Base-by-base conservation (phyloP, 2,329 filamentous ascomycete species). In the Xenoacremonium recifei region DNA sequence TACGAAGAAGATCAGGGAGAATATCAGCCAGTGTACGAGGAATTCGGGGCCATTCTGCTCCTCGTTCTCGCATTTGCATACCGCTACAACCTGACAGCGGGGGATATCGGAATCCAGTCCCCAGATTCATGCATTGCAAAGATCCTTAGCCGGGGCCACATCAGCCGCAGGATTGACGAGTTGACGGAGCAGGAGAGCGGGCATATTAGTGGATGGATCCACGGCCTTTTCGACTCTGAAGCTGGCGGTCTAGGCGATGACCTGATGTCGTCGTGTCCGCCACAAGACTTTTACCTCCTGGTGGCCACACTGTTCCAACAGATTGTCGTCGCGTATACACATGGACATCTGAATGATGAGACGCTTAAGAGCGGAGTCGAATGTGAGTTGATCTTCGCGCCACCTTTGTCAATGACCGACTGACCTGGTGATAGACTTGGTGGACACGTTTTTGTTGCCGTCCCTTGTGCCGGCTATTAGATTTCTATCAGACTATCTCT, bases 1-100 rank as follows among this genome's bases (percentile, higher is more conserved):
- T 89, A 91, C 54, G 88, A 92, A 29, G 87, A 90, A 47, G 87
- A 92, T 52, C 87, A 91, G 64, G 83, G 81, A 39, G 89, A 93
- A 59, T 89, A 89, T 54, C 88, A 92, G 59, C 87, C 87, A 0
- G 82, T 90, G 1, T 93, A 93, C 54, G 89, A 93, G 57, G 89
- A 95, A 54, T 93, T 92, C 51, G 87, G 87, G 1, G 82, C 85
- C 0, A 82, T 91, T 13, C 67, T 93, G 6, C 73, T 93, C 2
- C 70, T 93, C 3, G 75, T 90, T 1, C 65, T 91, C 38, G 85
- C 85, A 0, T 84, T 90, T 49, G 77, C 85, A n/a, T 79, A 89
- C 58, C 82, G 89, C 12, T 92, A 91, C 55, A 77, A 80, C 38
- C 70, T 93, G 9, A 76, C 73, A 0, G 68, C 73, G 5, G 66